Conservation (phyloP, 192 early-diverging fungal species). For the Coemansia reversa region DNA sequence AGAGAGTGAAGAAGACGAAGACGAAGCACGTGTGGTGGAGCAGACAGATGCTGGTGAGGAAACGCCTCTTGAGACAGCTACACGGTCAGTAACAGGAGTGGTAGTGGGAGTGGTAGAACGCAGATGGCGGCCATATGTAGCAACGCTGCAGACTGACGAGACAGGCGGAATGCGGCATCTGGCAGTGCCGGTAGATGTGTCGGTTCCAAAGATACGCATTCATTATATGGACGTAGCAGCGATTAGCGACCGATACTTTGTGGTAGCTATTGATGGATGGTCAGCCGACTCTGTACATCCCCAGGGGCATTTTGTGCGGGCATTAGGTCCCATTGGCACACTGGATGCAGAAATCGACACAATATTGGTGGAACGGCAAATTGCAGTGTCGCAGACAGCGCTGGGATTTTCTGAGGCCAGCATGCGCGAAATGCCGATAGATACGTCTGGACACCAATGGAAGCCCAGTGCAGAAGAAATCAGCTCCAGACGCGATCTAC, state of each 20-base stretch:
- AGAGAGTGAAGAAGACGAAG: slow-evolving; percentile 2
- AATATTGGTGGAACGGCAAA: slow-evolving; percentile 74
- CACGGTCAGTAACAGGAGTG: slow-evolving; percentile 19
- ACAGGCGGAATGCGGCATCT: slow-evolving; percentile 58
- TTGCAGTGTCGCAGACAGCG: slow-evolving; percentile 71
- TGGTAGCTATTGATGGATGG: slow-evolving; percentile 74
- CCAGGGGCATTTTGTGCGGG: slow-evolving; percentile 72
- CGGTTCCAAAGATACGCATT: slow-evolving; percentile 75
- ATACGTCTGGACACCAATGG: slow-evolving; percentile 59
- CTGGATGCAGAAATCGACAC: slow-evolving; percentile 74
- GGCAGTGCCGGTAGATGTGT: slow-evolving; percentile 64
- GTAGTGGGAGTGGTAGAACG: slow-evolving; percentile 66
- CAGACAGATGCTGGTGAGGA: slow-evolving; percentile 2
- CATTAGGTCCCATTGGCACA: slow-evolving; percentile 63
- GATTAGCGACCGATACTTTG: slow-evolving; percentile 64
- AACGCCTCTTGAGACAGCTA: background rate
- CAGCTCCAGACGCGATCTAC: slow-evolving; percentile 30
- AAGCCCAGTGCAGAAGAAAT: slow-evolving; percentile 44
- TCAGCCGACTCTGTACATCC: slow-evolving; percentile 70
- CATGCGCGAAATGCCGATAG: slow-evolving; percentile 66
- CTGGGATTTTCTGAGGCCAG: slow-evolving; percentile 65
- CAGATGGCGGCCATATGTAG: slow-evolving; percentile 76
- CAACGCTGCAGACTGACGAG: slow-evolving; percentile 66
- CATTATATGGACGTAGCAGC: slow-evolving; percentile 61
- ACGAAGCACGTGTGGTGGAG: slow-evolving; percentile 14